These are phyloP conservation scores for Malus hybrid DNA, from an alignment of 331 rosid species.

Conservation along the genomic window DNA sequence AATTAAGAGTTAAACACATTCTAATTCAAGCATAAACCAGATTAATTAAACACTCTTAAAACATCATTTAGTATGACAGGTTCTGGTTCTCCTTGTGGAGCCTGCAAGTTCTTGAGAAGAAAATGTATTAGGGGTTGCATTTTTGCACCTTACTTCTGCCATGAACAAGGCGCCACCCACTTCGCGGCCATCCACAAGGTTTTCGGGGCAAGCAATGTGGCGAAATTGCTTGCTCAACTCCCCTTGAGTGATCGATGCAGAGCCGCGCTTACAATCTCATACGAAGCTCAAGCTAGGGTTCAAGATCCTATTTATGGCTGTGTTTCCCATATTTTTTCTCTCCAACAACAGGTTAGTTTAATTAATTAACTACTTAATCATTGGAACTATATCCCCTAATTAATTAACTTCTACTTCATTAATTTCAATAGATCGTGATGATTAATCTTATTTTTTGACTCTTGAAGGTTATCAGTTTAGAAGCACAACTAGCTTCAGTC, in stretches of 20 bases:
- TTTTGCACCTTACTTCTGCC: conserved; percentile 84
- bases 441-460: conserved; percentile 6
- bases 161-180: conserved; percentile 87
- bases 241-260: conserved; percentile 58
- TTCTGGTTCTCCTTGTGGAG: conserved; percentile 94
- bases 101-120: conserved; percentile 90
- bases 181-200: conserved; percentile 90
- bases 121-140: conserved; percentile 81
- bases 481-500: conserved; percentile 67
- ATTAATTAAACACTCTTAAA: neutral
- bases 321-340: conserved; percentile 45
- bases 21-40: conserved; percentile 18
- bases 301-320: conserved; percentile 57
- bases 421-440: neutral
- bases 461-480: conserved; percentile 64
- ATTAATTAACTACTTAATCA: neutral
- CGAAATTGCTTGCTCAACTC: conserved; percentile 72
- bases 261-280: conserved; percentile 75
- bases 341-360: conserved; percentile 70
- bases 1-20: neutral
- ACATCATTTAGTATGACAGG: conserved; percentile 46
- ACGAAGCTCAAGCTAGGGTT: conserved; percentile 91
- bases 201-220: conserved; percentile 89
- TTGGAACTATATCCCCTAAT: neutral
- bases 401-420: neutral